Evolutionary conservation across 2,329 filamentous ascomycete genomes (phyloP).

Genomic region (Fusarium devonianum): DNA sequence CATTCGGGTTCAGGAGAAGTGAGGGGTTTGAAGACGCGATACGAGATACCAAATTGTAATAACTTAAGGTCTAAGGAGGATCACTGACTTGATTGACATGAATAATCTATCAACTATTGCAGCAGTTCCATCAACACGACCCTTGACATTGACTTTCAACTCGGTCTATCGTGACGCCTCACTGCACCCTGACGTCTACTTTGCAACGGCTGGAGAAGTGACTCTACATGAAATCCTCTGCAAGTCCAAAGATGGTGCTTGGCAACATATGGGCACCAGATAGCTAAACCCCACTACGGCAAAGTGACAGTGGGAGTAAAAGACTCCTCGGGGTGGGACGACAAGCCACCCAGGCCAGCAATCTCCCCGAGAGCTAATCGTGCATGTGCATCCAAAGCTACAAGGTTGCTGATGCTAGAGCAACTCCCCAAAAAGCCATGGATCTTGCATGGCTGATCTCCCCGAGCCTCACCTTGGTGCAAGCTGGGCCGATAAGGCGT

Average conservation of each 20-base stretch:
- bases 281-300: background rate
- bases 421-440: too few species aligned
- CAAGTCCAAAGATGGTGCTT: background rate
- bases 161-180: too few species aligned
- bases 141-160: too few species aligned
- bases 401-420: too few species aligned
- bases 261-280: too few species aligned
- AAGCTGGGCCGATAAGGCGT: background rate
- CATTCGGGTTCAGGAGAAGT: slow-evolving; percentile 36
- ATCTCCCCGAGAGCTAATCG: background rate
- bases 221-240: background rate
- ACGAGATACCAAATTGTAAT: slow-evolving; percentile 22
- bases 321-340: background rate
- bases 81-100: background rate
- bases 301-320: background rate
- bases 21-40: background rate
- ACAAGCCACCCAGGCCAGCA: background rate
- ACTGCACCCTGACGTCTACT: too few species aligned
- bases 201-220: background rate
- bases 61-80: background rate
- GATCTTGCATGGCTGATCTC: background rate
- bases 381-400: background rate
- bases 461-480: background rate
- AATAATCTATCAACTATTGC: background rate
- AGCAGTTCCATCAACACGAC: background rate